phyloP scores from a whole-genome alignment of 2,329 filamentous ascomycete species.

The Cordyceps cateniannulata region DNA sequence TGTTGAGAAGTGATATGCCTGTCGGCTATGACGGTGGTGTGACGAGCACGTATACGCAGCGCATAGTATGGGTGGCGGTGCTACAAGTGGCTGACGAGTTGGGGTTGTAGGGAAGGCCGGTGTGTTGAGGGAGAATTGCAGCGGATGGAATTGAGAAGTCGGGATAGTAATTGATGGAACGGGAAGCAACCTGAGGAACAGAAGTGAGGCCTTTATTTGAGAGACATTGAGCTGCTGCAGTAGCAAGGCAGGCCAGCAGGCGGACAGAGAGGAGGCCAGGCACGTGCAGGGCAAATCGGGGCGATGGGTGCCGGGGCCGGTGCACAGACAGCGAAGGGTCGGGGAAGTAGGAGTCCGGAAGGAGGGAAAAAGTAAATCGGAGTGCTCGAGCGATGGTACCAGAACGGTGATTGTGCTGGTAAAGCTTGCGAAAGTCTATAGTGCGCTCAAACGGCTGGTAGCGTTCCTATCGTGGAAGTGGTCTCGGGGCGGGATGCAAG shows the following conservation, averaged over 20 bases:
- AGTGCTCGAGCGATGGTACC: background rate
- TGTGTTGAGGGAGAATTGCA: background rate
- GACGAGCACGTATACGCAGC: background rate
- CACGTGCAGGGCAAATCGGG: constrained; percentile 5
- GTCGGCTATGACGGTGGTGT: background rate
- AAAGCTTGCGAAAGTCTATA: too few relatives aligned
- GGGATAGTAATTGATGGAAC: background rate
- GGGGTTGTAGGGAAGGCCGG: background rate
- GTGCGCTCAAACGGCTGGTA: background rate
- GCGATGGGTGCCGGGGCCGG: background rate
- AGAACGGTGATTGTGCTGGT: background rate
- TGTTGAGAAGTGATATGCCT: background rate
- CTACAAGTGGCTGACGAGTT: background rate
- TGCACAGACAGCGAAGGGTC: background rate
- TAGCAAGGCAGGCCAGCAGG: background rate
- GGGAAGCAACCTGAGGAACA: background rate
- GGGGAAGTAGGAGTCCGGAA: background rate
- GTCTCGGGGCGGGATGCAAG: background rate
- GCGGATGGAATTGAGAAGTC: background rate
- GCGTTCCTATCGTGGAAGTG: background rate
- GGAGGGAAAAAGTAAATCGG: background rate
- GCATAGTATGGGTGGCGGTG: background rate
- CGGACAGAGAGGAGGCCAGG: constrained; percentile 1
- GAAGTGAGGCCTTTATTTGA: constrained; percentile 8
- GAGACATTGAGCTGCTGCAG: background rate